Base-by-base conservation (phyloP, 345 rosid genomes). In the Alliaria petiolata region DNA sequence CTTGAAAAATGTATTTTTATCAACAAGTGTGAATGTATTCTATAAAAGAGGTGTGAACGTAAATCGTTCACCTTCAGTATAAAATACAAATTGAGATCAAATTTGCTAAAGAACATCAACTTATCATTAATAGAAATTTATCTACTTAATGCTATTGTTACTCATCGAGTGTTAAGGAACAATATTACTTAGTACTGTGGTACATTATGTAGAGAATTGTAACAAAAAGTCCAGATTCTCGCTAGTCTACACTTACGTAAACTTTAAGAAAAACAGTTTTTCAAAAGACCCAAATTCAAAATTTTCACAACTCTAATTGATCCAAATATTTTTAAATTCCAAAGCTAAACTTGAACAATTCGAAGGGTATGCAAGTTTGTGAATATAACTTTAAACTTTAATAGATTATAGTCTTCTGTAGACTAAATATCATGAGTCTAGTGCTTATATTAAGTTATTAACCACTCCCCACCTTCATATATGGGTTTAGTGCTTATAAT, bases 1-100 rank as follows among this genome's bases (percentile, higher is more conserved):
- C 65, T 47, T 65, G 19, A 17, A 65, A 71, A 46, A 46, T 66
- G 17, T n/a, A 34, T 36, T 49, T 55, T n/a, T 1, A 9, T 39
- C 15, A 67, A 58, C 68, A 50, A 60, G 73, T 75, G 74, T 67
- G 68, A 74, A 67, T 51, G 44, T 16, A 20, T 66, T 49, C 72
- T 45, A 50, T 49, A 59, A 33, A 42, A 22, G 67, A 67, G 12
- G 56, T 74, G 73, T 74, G 73, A 67, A 67, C 40, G 15, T 59
- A 51, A 58, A 74, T 20, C 1, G 31, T 58, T 38, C 67, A 47
- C 22, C 68, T 50, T 67, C 6, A 9, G 10, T 22, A 25, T 33
- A 50, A 52, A 43, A 51, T 51, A 35, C 50, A 53, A 52, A 35
- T 6, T 36, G n/a, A 25, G 11, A 53, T 43, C 28, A 52, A 2